Evolutionary conservation across 2,329 filamentous ascomycete species (phyloP).

Genomic region (Thielaviopsis populi): DNA sequence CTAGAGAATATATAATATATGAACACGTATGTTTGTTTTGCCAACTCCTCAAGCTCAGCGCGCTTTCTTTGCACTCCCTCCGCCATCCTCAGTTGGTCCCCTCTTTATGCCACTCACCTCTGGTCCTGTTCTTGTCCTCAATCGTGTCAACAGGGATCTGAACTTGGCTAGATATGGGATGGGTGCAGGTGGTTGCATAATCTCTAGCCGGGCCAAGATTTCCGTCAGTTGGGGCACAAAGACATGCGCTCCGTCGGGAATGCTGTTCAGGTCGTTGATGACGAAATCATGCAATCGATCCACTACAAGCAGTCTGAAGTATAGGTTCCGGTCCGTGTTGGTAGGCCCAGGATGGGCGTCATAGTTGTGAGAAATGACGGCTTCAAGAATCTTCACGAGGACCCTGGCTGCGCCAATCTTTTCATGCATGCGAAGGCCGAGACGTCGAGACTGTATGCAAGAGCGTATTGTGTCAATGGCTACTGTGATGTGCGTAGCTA

Average conservation of each 20-base stretch:
- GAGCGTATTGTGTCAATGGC: slow-evolving; percentile 29
- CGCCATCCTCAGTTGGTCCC: slow-evolving; percentile 13
- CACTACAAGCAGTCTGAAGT: slow-evolving; percentile 33
- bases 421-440: slow-evolving; percentile 24
- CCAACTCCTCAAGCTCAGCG: too few species aligned
- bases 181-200: slow-evolving; percentile 24
- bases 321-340: slow-evolving; percentile 31
- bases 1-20: background rate
- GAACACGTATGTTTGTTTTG: background rate
- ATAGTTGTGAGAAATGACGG: slow-evolving; percentile 29
- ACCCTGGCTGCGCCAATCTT: slow-evolving; percentile 32
- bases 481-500: slow-evolving; percentile 31
- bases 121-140: slow-evolving; percentile 6
- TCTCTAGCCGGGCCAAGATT: slow-evolving; percentile 24
- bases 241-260: slow-evolving; percentile 31
- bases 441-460: background rate
- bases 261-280: slow-evolving; percentile 29
- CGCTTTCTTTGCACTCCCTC: background rate
- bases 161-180: slow-evolving; percentile 26
- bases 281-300: slow-evolving; percentile 29
- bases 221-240: slow-evolving; percentile 28
- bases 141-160: slow-evolving; percentile 17
- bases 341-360: slow-evolving; percentile 24
- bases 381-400: slow-evolving; percentile 33
- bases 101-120: slow-evolving; percentile 19